These are phyloP conservation scores for Prototheca cutis DNA, from an alignment of 163 green algal species.

Conservation along the genomic window DNA sequence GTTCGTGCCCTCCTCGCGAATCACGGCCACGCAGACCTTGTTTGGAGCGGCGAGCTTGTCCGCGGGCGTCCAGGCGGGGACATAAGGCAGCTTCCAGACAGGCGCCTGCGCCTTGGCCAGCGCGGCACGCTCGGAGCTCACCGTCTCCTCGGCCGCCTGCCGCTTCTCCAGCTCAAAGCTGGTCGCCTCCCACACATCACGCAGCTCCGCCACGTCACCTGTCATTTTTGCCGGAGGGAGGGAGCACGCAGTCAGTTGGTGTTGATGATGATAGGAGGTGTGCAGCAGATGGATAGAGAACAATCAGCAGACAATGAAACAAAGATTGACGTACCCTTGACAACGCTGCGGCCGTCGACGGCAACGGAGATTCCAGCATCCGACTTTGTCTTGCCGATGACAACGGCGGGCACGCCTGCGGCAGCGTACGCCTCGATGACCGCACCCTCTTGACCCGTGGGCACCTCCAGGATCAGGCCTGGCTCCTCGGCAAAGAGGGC, in stretches of 20 bases:
- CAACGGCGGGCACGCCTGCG: conserved; percentile 49
- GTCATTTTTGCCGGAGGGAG: too few relatives aligned
- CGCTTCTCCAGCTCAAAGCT: conserved; percentile 84
- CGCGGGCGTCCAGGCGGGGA: conserved; percentile 52
- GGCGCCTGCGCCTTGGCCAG: conserved; percentile 51
- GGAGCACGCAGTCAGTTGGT: too few relatives aligned
- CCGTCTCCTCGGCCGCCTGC: conserved; percentile 65
- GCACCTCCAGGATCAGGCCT: conserved; percentile 88
- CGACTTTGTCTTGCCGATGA: conserved; percentile 47
- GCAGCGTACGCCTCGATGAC: conserved; percentile 56
- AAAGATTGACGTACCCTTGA: too few relatives aligned
- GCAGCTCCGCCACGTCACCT: conserved; percentile 41
- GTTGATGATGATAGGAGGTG: too few relatives aligned
- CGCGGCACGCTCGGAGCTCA: conserved; percentile 63
- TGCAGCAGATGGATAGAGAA: too few relatives aligned
- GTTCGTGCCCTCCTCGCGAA: conserved; percentile 95
- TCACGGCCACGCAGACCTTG: conserved; percentile 64
- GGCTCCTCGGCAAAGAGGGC: conserved; percentile 94
- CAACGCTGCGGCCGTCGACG: too few relatives aligned
- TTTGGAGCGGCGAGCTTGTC: conserved; percentile 40
- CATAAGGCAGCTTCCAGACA: conserved; percentile 74
- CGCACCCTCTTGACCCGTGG: conserved; percentile 28
- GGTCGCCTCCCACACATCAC: conserved; percentile 90
- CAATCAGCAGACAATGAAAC: too few relatives aligned
- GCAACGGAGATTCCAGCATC: not conserved